A percentile compares a stretch with the other conserved stretches of the same genome.
Conservation (phyloP, 208 protist species). For the Leishmania aethiopica region DNA sequence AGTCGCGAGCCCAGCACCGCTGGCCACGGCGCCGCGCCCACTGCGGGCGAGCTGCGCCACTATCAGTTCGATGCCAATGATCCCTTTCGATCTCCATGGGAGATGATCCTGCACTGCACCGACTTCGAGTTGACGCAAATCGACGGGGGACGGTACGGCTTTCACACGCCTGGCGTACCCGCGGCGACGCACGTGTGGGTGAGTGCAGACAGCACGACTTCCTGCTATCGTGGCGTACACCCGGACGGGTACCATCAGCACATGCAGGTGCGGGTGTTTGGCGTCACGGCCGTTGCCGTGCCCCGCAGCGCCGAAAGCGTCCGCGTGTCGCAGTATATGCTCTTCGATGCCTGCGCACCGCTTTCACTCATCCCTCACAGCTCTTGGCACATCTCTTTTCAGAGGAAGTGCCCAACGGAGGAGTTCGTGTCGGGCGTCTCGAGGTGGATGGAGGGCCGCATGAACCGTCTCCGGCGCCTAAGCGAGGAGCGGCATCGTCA, state of each 20-base stretch:
- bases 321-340: conserved; percentile 35
- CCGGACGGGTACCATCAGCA: conserved; percentile 21
- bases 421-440: conserved; percentile 5
- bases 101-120: conserved; percentile 20
- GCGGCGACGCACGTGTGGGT: conserved; percentile 37
- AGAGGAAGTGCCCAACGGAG: background rate
- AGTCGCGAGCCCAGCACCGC: background rate
- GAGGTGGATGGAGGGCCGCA: conserved; percentile 21
- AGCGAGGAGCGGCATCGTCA: conserved; percentile 17
- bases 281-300: conserved; percentile 38
- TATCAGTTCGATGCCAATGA: conserved; percentile 24
- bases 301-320: conserved; percentile 25
- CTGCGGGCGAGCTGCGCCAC: conserved; percentile 21
- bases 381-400: conserved; percentile 3
- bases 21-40: background rate
- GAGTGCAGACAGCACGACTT: conserved; percentile 5
- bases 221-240: conserved; percentile 1
- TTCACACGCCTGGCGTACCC: conserved; percentile 36
- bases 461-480: conserved; percentile 7
- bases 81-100: conserved; percentile 16
- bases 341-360: conserved; percentile 13
- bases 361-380: background rate
- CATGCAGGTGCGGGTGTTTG: conserved; percentile 25
- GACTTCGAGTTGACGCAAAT: conserved; percentile 9
- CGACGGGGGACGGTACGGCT: conserved; percentile 31